These are phyloP conservation scores for Vitis hybrid DNA, from an alignment of 177 flowering plant species.

Conservation along the genomic window DNA sequence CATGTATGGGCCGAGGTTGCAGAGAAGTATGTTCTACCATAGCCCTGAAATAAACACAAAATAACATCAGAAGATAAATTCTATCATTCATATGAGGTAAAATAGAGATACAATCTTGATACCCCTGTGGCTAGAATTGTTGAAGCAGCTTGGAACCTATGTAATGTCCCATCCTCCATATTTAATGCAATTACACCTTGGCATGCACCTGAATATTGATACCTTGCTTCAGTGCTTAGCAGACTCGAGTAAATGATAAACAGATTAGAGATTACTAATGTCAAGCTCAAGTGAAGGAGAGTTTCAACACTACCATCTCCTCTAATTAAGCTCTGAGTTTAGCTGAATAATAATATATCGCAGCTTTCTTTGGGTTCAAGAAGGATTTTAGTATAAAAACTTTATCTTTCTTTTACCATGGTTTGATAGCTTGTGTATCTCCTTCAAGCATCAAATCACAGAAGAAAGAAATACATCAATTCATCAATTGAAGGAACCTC, in stretches of 20 bases:
- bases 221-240: not conserved
- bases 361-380: no score
- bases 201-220: slow-evolving; percentile 60
- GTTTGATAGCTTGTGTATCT: not conserved
- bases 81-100: not conserved
- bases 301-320: no score
- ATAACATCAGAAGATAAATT: slow-evolving; percentile 1
- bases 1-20: slow-evolving; percentile 99
- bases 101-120: slow-evolving; percentile 9
- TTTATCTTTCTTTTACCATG: not conserved
- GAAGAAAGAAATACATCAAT: not conserved
- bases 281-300: no score
- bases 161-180: slow-evolving; percentile 98
- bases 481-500: not conserved
- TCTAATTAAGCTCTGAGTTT: no score
- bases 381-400: not conserved
- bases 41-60: slow-evolving; percentile 55
- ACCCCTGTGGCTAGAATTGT: slow-evolving; percentile 99
- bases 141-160: slow-evolving; percentile 82
- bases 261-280: no score
- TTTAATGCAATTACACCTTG: slow-evolving; percentile 97
- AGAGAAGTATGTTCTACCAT: slow-evolving; percentile 96
- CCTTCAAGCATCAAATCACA: slow-evolving; percentile 8
- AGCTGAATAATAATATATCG: no score
- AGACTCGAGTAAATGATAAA: no score